Percentiles rank a stretch among this genome's conserved stretches.
phyloP scores from a whole-genome alignment of 805 yeast genomes.

The Teunomyces lycoperdinae region DNA sequence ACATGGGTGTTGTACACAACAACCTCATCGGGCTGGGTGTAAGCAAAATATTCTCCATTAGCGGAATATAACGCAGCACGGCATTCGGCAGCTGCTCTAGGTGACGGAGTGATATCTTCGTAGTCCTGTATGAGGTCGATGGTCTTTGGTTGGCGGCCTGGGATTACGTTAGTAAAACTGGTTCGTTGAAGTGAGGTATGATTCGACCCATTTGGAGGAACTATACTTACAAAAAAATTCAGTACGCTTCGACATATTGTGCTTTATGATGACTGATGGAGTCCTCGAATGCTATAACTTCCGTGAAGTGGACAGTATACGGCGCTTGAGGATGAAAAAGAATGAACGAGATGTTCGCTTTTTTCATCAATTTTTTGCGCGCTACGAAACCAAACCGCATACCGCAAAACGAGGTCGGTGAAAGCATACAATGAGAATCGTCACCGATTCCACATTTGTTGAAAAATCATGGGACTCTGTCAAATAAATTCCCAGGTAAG shows the following conservation, averaged over 20 bases:
- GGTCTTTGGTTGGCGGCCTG: conserved; percentile 29
- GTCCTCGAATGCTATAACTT: neutral
- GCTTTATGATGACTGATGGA: neutral
- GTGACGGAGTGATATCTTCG: conserved; percentile 33
- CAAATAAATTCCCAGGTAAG: too few relatives aligned
- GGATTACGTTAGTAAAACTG: conserved; percentile 15
- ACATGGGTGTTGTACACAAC: conserved; percentile 54
- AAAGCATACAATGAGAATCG: too few relatives aligned
- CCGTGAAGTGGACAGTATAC: neutral
- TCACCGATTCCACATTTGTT: neutral
- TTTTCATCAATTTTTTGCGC: conserved; percentile 2
- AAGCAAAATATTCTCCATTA: conserved; percentile 68
- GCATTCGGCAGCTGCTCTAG: conserved; percentile 46
- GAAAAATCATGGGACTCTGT: too few relatives aligned
- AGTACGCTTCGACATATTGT: conserved; percentile 33
- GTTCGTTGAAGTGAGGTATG: neutral
- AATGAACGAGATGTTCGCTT: conserved; percentile 2
- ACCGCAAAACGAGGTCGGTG: neutral
- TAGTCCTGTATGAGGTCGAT: conserved; percentile 29
- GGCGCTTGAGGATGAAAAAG: conserved; percentile 1
- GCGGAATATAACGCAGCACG: conserved; percentile 66
- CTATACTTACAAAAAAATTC: conserved; percentile 37
- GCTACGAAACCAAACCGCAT: conserved; percentile 1
- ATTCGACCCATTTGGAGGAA: neutral
- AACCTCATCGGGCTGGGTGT: conserved; percentile 63